Evolutionary conservation across 2,329 filamentous ascomycete species (phyloP).

Genomic region (Aspergillus pseudoterreus): DNA sequence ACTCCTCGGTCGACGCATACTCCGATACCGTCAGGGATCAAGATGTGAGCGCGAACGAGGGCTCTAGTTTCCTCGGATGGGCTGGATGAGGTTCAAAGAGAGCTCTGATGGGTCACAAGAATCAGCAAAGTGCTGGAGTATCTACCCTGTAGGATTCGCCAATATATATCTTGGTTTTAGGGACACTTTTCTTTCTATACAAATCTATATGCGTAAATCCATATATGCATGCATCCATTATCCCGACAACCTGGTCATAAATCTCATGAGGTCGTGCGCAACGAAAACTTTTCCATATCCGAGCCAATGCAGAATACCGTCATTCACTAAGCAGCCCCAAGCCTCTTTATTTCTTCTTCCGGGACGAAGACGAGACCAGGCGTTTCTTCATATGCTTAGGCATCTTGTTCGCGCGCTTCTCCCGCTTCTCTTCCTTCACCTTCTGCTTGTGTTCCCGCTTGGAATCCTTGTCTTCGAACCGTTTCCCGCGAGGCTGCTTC

Average conservation of each 20-base stretch:
- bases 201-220: conserved; percentile 2
- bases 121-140: background rate
- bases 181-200: background rate
- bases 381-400: conserved; percentile 91
- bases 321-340: background rate
- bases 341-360: conserved; percentile 34
- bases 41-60: conserved; percentile 28
- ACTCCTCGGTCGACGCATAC: conserved; percentile 27
- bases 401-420: conserved; percentile 92
- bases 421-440: conserved; percentile 92
- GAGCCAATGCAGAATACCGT: conserved; percentile 6
- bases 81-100: conserved; percentile 37
- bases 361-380: conserved; percentile 26
- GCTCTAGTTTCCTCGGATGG: background rate
- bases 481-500: conserved; percentile 70
- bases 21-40: conserved; percentile 11
- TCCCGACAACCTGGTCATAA: conserved; percentile 11
- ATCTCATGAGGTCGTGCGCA: conserved; percentile 28
- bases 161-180: background rate
- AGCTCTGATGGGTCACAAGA: conserved; percentile 36
- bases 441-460: conserved; percentile 86
- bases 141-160: background rate
- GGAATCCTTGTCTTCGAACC: conserved; percentile 85
- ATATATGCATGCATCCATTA: conserved; percentile 14
- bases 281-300: conserved; percentile 9